Evolutionary conservation across 2,329 filamentous ascomycete species (phyloP), one percentile per base, ranked within the genome.

Genomic region (Aspergillus ochraceus): DNA sequence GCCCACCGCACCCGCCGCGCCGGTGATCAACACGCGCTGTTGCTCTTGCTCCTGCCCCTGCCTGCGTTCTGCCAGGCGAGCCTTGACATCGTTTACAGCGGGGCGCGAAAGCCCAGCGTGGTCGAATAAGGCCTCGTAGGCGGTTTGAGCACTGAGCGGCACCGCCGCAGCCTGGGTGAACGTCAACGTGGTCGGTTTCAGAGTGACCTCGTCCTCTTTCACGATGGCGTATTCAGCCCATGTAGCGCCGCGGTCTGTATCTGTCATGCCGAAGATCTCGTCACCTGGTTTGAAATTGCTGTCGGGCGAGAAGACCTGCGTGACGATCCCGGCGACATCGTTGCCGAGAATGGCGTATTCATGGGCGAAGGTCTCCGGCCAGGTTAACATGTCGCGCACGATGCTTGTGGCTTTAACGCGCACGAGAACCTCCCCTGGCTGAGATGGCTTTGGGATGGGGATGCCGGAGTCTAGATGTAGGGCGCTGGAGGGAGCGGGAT

Each of bases 1-100:
- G 2, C 78, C 77, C 2, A 75, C 72, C 0, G 71, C 77, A 9
- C 78, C 78, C 9, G 70, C 68, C 30, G 72, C 75, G 5, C 76
- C 76, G 6, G 74, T 77, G 52, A 79, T 66, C 32, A 79, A 63
- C 17, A 79, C 19, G 4, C 10, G 1, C 54, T 46, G 42, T 42
- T 42, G n/a, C n/a, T 42, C 11, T 11, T 42, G 39, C 14, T 14
- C 39, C 12, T 8, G 26, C 2, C 8, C 26, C 26, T 29, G 32
- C 11, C 12, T 14, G 4, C 32, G 11, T 4, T 12, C 32, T 36
- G 12, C 12, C 12, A 9, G 11, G 9, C n/a, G 17, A 8, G n/a
- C 45, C 12, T 1, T 20, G 29, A 46, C 42, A 9, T 42, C 36
- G 8, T 49, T 46, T 8, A 29, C 12, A 0, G 17, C 26, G 1